A percentile compares a stretch with the other conserved stretches of the same genome.
Conservation (phyloP, 805 yeast species). For the Lachancea thermotolerans region DNA sequence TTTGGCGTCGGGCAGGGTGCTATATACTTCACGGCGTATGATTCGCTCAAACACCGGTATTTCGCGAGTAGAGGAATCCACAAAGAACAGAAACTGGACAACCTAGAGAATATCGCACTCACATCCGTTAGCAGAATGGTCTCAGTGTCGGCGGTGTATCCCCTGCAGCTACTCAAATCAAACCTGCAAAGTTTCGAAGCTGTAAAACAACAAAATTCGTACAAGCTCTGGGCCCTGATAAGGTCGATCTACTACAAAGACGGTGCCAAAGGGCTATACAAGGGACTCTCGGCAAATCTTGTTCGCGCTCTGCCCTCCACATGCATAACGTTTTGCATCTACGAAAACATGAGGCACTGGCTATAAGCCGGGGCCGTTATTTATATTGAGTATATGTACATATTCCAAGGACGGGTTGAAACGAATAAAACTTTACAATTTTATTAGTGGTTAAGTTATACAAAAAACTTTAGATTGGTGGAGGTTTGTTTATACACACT, state of each 20-base stretch:
- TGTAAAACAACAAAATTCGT: slow-evolving; percentile 11
- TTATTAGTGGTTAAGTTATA: slow-evolving; percentile 7
- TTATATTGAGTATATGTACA: neutral
- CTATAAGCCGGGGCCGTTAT: slow-evolving; percentile 6
- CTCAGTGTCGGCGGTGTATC: slow-evolving; percentile 67
- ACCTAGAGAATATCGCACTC: slow-evolving; percentile 54
- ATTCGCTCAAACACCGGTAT: slow-evolving; percentile 51
- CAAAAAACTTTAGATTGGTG: slow-evolving; percentile 13
- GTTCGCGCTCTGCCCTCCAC: slow-evolving; percentile 88
- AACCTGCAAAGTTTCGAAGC: slow-evolving; percentile 55
- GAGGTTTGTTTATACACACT: slow-evolving; percentile 11
- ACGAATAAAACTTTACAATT: slow-evolving; percentile 11
- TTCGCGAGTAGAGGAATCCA: slow-evolving; percentile 15
- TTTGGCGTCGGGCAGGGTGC: slow-evolving; percentile 87
- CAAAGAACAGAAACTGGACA: slow-evolving; percentile 31
- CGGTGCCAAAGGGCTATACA: slow-evolving; percentile 68
- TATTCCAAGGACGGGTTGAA: neutral
- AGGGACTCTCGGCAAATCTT: slow-evolving; percentile 74
- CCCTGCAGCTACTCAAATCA: slow-evolving; percentile 74
- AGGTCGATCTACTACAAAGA: slow-evolving; percentile 39
- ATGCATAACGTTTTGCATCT: slow-evolving; percentile 79
- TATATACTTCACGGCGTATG: slow-evolving; percentile 80
- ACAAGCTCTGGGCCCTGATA: slow-evolving; percentile 31
- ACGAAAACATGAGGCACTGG: slow-evolving; percentile 51
- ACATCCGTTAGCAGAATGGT: slow-evolving; percentile 64